Percentiles rank a stretch among this genome's conserved stretches.
Conservation (phyloP, 192 early-diverging fungal genomes). For the Backusella westeae region DNA sequence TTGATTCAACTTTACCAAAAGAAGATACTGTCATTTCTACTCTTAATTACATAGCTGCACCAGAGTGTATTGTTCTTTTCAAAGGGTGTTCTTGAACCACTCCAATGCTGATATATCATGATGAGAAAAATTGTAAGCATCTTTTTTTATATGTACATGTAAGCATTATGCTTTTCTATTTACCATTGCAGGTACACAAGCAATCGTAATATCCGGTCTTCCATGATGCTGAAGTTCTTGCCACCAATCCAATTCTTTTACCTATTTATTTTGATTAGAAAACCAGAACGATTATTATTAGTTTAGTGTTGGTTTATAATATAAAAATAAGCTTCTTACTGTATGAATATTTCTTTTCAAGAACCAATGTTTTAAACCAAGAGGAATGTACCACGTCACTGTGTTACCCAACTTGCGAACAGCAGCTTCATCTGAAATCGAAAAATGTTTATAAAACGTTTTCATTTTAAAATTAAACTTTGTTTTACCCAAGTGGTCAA, state of each 20-base stretch:
- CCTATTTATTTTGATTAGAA: slow-evolving; percentile 13
- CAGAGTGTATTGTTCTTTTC: slow-evolving; percentile 35
- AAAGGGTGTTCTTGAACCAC: slow-evolving; percentile 30
- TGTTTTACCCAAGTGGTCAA: slow-evolving; percentile 46
- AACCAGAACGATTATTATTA: background rate
- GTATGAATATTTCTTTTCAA: slow-evolving; percentile 41
- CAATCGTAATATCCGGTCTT: slow-evolving; percentile 38
- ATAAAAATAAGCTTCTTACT: slow-evolving; percentile 23
- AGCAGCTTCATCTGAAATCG: slow-evolving; percentile 40
- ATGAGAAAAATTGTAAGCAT: background rate
- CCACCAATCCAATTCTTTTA: slow-evolving; percentile 58
- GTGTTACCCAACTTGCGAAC: slow-evolving; percentile 48
- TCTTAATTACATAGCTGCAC: slow-evolving; percentile 51
- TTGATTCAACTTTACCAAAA: slow-evolving; percentile 36
- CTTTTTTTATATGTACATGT: background rate
- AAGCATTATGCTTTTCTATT: background rate
- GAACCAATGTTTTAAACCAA: slow-evolving; percentile 51
- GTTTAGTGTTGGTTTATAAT: background rate
- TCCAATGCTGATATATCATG: slow-evolving; percentile 24
- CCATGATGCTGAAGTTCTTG: slow-evolving; percentile 41
- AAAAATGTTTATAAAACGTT: background rate
- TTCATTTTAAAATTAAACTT: background rate
- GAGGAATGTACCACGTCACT: slow-evolving; percentile 55
- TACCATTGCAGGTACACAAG: slow-evolving; percentile 39
- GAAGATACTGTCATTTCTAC: slow-evolving; percentile 40